Evolutionary conservation across 805 yeast genomes (phyloP), one percentile per base, ranked within the genome.

Genomic region (Soucietia sequanensis): DNA sequence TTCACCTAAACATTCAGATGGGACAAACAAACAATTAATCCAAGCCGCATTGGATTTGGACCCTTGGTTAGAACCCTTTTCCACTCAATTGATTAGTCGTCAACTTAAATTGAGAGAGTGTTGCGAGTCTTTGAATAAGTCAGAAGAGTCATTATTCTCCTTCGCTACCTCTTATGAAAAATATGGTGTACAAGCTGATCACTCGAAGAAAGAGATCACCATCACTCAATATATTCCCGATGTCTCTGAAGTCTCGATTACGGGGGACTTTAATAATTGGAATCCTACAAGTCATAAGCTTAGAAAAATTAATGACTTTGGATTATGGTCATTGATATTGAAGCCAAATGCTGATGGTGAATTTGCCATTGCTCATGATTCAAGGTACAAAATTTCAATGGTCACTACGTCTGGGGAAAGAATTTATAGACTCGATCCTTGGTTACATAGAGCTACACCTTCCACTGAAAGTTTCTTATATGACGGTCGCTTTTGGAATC

Each of bases 401-500:
- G 68, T 72, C 6, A 57, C 80, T 30, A 78, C 84, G 1, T 70
- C 75, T 30, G 95, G 95, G 6, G 82, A 81, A 39, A 66, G 73
- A 25, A 63, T 90, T 17, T 91, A 84, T 46, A 70, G 98, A 31
- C 64, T 91, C 34, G 96, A 96, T 27, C 95, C 96, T 2, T 93
- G 96, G 91, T 79, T 81, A 38, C 68, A 70, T 17, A 70, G 97
- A 34, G 95, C 95, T 8, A 85, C 93, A 2, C 84, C 89, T 2
- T 70, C 76, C 14, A 75, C 72, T 36, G 80, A 72, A 33, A 63
- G 58, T 35, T 59, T 56, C 42, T 54, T 74, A 27, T 91, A 85
- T 56, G 96, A 93, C 46, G 95, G 91, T 6, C 70, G 95, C 35
- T 91, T 87, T 60, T 91, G 98, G 98, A 86, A 91, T 57, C 97